A percentile compares a stretch with the other conserved stretches of the same genome.
Evolutionary conservation across 2,329 filamentous ascomycete species (phyloP).

Genomic region (Ophiostoma sp.): DNA sequence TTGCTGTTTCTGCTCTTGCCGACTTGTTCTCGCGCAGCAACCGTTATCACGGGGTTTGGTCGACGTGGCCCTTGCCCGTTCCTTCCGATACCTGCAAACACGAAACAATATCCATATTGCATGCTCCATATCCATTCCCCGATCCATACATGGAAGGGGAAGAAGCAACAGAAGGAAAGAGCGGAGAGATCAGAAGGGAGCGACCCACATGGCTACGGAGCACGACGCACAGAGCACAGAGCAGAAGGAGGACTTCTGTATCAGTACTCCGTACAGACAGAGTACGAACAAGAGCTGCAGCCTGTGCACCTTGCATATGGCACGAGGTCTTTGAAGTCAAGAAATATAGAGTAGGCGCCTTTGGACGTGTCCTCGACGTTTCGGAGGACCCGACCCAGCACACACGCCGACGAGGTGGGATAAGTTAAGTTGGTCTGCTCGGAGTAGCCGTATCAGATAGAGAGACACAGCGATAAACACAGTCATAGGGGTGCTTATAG

Average conservation of each 20-base stretch:
- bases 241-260: not conserved
- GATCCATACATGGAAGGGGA: not conserved
- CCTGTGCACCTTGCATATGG: slow-evolving; percentile 5
- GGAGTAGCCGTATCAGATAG: too few relatives aligned
- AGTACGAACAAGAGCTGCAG: not conserved
- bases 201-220: slow-evolving; percentile 11
- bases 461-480: too few relatives aligned
- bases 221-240: not conserved
- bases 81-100: not conserved
- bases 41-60: not conserved
- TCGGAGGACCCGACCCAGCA: slow-evolving; percentile 2
- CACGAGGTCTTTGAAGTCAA: not conserved
- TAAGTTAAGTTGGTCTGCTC: too few relatives aligned
- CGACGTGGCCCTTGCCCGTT: slow-evolving; percentile 1
- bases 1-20: not conserved
- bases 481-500: too few relatives aligned
- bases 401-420: not conserved
- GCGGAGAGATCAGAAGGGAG: slow-evolving; percentile 5
- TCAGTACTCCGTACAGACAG: not conserved
- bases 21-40: not conserved
- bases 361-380: not conserved
- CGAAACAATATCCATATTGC: not conserved
- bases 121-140: not conserved
- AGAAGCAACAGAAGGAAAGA: not conserved
- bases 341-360: too few relatives aligned